Percentiles rank a stretch among this genome's conserved stretches.
Conservation (phyloP, 768 basidiomycete species). For the Agrocybe praecox region DNA sequence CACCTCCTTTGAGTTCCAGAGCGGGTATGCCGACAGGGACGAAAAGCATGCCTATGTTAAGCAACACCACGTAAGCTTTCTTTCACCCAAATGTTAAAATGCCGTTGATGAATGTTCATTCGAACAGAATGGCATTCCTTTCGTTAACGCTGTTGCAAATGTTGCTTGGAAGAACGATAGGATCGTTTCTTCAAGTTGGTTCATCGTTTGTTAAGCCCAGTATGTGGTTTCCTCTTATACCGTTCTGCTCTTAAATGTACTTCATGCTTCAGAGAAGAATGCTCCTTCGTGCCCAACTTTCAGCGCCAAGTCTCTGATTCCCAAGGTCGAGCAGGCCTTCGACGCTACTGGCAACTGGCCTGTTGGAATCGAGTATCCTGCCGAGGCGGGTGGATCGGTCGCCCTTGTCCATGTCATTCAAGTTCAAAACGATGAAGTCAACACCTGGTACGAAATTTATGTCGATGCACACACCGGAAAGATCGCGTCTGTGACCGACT, state of each 20-base stretch:
- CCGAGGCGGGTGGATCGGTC: slow-evolving; percentile 33
- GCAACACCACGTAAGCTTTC: slow-evolving; percentile 16
- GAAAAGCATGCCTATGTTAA: slow-evolving; percentile 18
- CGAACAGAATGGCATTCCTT: slow-evolving; percentile 18
- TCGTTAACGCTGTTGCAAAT: slow-evolving; percentile 33
- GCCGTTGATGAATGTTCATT: not conserved
- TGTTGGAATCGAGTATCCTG: slow-evolving; percentile 34
- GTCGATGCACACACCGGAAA: slow-evolving; percentile 54
- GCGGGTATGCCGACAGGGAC: slow-evolving; percentile 14
- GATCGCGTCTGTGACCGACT: slow-evolving; percentile 49
- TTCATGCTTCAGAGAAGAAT: slow-evolving; percentile 4
- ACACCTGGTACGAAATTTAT: slow-evolving; percentile 58
- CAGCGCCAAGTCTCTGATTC: slow-evolving; percentile 32
- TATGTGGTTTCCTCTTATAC: slow-evolving; percentile 25
- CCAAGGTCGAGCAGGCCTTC: slow-evolving; percentile 37
- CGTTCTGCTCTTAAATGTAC: not conserved
- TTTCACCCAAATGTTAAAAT: not conserved
- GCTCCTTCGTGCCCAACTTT: slow-evolving; percentile 12
- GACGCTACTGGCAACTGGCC: slow-evolving; percentile 34
- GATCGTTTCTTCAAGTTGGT: slow-evolving; percentile 34
- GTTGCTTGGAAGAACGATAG: slow-evolving; percentile 14
- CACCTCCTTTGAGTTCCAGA: slow-evolving; percentile 11
- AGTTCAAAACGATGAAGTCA: slow-evolving; percentile 25
- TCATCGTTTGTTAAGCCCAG: slow-evolving; percentile 33
- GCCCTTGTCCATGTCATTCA: slow-evolving; percentile 42